A percentile compares a stretch with the other conserved stretches of the same genome.
These are phyloP conservation scores for Hypoxylon sp. DNA, from an alignment of 2,329 filamentous ascomycete genomes.

Conservation along the genomic window DNA sequence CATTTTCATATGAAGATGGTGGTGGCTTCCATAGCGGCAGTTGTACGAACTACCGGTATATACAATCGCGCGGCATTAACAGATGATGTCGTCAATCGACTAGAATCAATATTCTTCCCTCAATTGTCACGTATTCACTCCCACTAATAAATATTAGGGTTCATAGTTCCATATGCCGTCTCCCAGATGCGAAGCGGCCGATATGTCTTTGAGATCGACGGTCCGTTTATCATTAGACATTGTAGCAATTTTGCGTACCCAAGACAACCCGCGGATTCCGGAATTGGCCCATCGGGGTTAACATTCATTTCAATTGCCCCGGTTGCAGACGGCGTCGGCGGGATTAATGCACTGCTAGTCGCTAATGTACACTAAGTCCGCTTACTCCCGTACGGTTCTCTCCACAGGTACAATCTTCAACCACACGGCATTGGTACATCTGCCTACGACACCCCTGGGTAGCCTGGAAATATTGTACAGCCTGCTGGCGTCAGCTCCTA, in stretches of 20 bases:
- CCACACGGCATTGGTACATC: background rate
- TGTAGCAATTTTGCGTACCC: background rate
- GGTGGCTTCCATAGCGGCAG: background rate
- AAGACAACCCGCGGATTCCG: slow-evolving; percentile 1
- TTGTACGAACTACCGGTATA: background rate
- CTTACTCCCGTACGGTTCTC: slow-evolving; percentile 11
- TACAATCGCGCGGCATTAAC: background rate
- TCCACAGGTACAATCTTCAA: background rate
- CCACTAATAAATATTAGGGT: background rate
- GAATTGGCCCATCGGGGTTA: slow-evolving; percentile 21
- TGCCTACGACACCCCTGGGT: background rate
- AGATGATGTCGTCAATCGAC: background rate
- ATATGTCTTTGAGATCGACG: background rate
- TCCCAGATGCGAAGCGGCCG: background rate
- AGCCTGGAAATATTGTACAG: slow-evolving; percentile 1
- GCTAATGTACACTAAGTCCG: slow-evolving; percentile 29
- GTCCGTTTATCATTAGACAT: background rate
- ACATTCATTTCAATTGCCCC: slow-evolving; percentile 2
- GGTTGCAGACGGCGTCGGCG: slow-evolving; percentile 15
- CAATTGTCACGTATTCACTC: background rate
- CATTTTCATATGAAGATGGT: background rate
- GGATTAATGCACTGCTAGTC: slow-evolving; percentile 27
- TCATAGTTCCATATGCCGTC: background rate
- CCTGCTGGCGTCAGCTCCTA: slow-evolving; percentile 31
- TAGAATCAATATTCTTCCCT: background rate